Percentiles rank a stretch among this genome's conserved stretches.
Evolutionary conservation across 1,139 yeast genomes (phyloP).

Genomic region (Geotrichum carabidarum): DNA sequence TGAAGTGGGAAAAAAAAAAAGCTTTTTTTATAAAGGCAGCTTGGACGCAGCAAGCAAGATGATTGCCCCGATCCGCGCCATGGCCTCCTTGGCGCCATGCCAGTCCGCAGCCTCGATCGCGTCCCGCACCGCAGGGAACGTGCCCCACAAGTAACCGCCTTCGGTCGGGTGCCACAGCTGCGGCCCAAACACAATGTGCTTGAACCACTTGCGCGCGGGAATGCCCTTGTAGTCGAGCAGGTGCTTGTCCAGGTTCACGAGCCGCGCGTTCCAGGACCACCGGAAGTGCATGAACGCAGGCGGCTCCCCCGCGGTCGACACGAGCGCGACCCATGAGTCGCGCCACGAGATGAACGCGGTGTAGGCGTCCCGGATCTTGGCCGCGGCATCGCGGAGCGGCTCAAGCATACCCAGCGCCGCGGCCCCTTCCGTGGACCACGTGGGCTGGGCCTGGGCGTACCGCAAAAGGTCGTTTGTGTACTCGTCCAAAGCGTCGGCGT

Average conservation of each 20-base stretch:
- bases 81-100: constrained; percentile 47
- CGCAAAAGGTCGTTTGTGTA: constrained; percentile 49
- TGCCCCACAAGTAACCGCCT: constrained; percentile 49
- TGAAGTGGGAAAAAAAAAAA: too few relatives aligned
- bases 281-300: constrained; percentile 63
- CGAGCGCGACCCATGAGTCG: constrained; percentile 52
- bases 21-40: not conserved
- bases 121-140: constrained; percentile 75
- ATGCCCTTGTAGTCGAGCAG: constrained; percentile 48
- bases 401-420: constrained; percentile 23
- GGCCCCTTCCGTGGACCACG: constrained; percentile 15
- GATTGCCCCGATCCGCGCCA: constrained; percentile 16
- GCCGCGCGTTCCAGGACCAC: constrained; percentile 72
- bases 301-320: constrained; percentile 49
- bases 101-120: constrained; percentile 49
- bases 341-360: constrained; percentile 43
- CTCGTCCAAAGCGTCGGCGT: constrained; percentile 44
- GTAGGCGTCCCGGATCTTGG: constrained; percentile 27
- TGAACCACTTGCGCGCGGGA: constrained; percentile 58
- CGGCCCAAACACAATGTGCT: constrained; percentile 67
- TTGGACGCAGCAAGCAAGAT: constrained; percentile 15
- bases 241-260: constrained; percentile 53
- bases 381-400: constrained; percentile 28
- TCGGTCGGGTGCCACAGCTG: constrained; percentile 53
- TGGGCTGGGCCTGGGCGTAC: constrained; percentile 37